Evolutionary conservation across 1,284 basidiomycete species (phyloP), one percentile per base, ranked within the genome.

Genomic region (Ustilago trichophora): DNA sequence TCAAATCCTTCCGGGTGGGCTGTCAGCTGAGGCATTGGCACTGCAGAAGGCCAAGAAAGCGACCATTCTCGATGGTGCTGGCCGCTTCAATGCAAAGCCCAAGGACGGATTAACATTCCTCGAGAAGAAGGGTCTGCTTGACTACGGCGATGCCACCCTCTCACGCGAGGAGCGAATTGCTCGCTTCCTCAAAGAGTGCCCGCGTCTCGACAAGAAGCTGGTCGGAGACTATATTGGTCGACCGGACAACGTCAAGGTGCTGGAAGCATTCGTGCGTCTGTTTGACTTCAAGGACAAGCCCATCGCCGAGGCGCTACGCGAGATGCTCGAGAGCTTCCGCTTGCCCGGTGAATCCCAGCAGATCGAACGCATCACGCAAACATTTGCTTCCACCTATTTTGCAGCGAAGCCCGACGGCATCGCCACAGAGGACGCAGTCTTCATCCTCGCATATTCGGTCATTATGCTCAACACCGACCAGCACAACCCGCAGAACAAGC

Each of bases 401-500:
- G 90, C 90, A 5, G 87, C 91, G 16, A 83, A 85, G 24, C 93
- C 95, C 90, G 91, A 87, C 41, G 94, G 94, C 78, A 90, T 98
- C 73, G 91, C 90, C 76, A 90, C 85, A 36, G 88, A 93, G 82
- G 96, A 98, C 82, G 92, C 95, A 1, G 91, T 93, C 19, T 96
- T 97, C 83, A 91, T 99, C 3, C 84, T 99, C 22, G 88, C 95
- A 0, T 99, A 90, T 82, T 97, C 95, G 0, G 89, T 99, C 67
- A 98, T 99, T 82, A 88, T 99, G 93, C 87, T 99, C 55, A 99
- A 99, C 83, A 98, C 96, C 2, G 96, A 99, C 84, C 87, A 89
- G 57, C 95, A 98, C 82, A 98, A 92, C 81, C 93, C 95, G n/a
- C 93, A 97, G 85, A 87, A 95, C 67, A 91, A 95, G 89, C 95